Evolutionary conservation across 371 early-diverging fungal species (phyloP).

Genomic region (Mortierella sp.): DNA sequence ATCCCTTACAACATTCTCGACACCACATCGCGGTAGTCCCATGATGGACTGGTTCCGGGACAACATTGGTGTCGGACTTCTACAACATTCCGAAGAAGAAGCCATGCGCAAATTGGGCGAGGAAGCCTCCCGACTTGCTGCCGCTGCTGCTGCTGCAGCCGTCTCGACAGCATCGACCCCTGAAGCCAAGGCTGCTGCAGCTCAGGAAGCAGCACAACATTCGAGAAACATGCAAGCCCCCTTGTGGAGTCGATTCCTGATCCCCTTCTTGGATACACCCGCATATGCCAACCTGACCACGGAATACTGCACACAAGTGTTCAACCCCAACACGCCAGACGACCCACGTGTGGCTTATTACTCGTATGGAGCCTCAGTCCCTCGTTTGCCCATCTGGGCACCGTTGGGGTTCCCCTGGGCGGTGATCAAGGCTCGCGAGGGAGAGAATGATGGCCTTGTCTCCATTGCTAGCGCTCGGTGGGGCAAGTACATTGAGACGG

Average conservation of each 20-base stretch:
- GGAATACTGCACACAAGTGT: conserved; percentile 83
- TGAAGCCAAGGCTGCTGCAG: background rate
- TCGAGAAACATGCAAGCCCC: conserved; percentile 16
- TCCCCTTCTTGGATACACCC: conserved; percentile 81
- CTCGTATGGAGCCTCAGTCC: conserved; percentile 81
- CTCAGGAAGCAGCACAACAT: background rate
- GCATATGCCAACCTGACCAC: conserved; percentile 93
- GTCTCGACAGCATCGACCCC: background rate
- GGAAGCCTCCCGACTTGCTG: conserved; percentile 29
- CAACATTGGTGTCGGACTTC: conserved; percentile 71
- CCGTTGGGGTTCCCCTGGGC: conserved; percentile 77
- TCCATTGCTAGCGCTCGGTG: conserved; percentile 83
- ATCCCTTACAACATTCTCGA: conserved; percentile 89
- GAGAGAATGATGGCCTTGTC: conserved; percentile 95
- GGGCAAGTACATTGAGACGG: conserved; percentile 88
- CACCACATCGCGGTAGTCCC: conserved; percentile 93
- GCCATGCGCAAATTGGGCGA: conserved; percentile 41
- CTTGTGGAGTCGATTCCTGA: conserved; percentile 34
- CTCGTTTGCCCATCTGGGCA: conserved; percentile 65
- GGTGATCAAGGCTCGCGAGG: conserved; percentile 83
- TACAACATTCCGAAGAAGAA: conserved; percentile 46
- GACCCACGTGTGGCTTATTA: conserved; percentile 83
- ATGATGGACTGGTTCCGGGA: conserved; percentile 95
- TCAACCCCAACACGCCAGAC: conserved; percentile 91
- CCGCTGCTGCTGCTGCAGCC: conserved; percentile 11